These are phyloP conservation scores for Jackrogersella minutella DNA, from an alignment of 495 filamentous ascomycete genomes.

Conservation along the genomic window DNA sequence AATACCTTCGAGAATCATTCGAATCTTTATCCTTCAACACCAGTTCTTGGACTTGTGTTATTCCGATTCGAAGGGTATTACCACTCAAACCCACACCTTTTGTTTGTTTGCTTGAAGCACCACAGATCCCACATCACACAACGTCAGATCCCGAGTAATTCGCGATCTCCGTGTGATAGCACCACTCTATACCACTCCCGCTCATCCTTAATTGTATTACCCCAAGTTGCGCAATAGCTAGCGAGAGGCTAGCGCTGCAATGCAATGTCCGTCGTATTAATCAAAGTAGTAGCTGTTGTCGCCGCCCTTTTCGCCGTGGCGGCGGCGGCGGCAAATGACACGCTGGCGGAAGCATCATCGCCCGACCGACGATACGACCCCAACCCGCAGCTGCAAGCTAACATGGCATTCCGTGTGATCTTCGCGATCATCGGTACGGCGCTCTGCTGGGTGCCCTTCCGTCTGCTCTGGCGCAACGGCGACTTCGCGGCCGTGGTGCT, in stretches of 20 bases:
- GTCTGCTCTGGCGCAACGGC: constrained; percentile 64
- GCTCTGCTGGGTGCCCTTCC: constrained; percentile 63
- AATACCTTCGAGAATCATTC: background rate
- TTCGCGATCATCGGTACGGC: constrained; percentile 66
- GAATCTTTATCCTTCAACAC: background rate
- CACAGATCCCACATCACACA: background rate
- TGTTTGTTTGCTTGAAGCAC: background rate
- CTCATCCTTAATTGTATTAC: background rate
- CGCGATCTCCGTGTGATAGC: background rate
- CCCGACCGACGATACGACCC: background rate
- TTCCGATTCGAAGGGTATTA: background rate
- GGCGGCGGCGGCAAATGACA: background rate
- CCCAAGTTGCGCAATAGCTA: background rate
- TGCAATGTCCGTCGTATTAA: background rate
- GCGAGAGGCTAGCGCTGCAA: background rate
- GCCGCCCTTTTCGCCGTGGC: background rate
- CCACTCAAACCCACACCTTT: background rate
- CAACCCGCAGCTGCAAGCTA: constrained; percentile 44
- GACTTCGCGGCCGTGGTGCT: constrained; percentile 70
- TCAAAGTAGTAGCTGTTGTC: background rate
- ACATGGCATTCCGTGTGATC: constrained; percentile 54
- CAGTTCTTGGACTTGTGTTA: background rate
- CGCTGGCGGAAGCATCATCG: background rate
- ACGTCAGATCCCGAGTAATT: background rate
- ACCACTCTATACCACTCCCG: background rate